A percentile compares a stretch with the other conserved stretches of the same genome.
phyloP scores from a whole-genome alignment of 2,329 filamentous ascomycete species.

The Sarocladium strictum region DNA sequence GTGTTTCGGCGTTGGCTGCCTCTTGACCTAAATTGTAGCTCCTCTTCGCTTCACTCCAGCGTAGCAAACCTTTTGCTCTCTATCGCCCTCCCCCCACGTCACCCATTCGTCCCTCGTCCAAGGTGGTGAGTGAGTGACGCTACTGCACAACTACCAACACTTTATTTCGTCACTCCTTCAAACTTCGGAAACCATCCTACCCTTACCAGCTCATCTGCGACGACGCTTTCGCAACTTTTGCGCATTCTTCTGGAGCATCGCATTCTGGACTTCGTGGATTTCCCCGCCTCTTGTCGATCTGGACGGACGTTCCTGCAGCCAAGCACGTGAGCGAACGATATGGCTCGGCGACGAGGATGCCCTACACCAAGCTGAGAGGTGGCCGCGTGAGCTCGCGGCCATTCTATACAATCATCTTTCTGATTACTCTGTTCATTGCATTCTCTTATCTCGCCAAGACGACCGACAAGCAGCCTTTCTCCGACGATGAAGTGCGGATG shows the following conservation, averaged over 20 bases:
- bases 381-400: conserved; percentile 39
- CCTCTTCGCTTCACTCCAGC: neutral
- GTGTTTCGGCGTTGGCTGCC: neutral
- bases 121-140: neutral
- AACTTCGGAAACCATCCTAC: too few relatives aligned
- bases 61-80: too few relatives aligned
- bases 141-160: neutral
- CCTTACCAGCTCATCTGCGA: neutral
- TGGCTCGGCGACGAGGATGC: conserved; percentile 17
- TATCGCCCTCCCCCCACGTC: neutral
- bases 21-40: neutral
- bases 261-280: neutral
- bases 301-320: neutral
- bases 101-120: neutral
- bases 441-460: conserved; percentile 34
- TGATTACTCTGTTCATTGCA: conserved; percentile 40
- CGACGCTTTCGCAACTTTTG: neutral
- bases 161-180: neutral
- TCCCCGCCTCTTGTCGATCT: neutral
- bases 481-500: conserved; percentile 12
- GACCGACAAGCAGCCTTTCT: conserved; percentile 10
- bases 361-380: conserved; percentile 22
- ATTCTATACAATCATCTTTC: conserved; percentile 40
- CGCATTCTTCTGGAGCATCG: too few relatives aligned
- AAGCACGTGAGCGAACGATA: conserved; percentile 11